Evolutionary conservation across 2,329 filamentous ascomycete genomes (phyloP), one percentile per base, ranked within the genome.

Genomic region (Colletotrichum echinochloae): DNA sequence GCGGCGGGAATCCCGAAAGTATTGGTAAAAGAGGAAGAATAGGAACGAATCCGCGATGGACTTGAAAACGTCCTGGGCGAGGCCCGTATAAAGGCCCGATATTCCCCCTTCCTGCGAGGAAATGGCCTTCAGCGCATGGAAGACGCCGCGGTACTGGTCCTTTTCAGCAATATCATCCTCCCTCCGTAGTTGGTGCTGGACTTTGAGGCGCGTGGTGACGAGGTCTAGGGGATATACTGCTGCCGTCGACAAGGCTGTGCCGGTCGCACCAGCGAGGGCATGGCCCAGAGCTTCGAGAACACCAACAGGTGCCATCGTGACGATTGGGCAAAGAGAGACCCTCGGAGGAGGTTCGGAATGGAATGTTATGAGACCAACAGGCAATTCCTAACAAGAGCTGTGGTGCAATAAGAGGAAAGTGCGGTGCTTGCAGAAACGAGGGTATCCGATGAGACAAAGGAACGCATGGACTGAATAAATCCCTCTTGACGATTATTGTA

Each of bases 11-110:
- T 59, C 66, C 41, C 66, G 55, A 60, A 86, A 77, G 33, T 84
- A 79, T 72, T 86, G 92, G 81, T 97, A 97, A 69, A 93, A 91
- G 23, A 95, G 86, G 82, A 97, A 97, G 84, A 97, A 97, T 61
- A 97, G 85, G 78, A 96, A 95, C 66, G 91, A 93, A 82, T 96
- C 94, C 37, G 89, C 86, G 28, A 91, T 85, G 30, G 89, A 90
- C 79, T 92, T 94, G 75, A 83, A 85, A 14, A 91, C 88, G 76
- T 93, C 91, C 44, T 88, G 85, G 8, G 85, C 81, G 1, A 92
- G 79, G 33, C 91, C 91, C 30, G 84, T 86, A 77, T 92, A 97
- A 74, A 97, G 90, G 1, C 91, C 92, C 61, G 79, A 77, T 23
- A 91, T 74, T 4, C 92, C 90, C n/a, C 93, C 93, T 79, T 94